phyloP scores from a whole-genome alignment of 2,329 filamentous ascomycete species.

The Herpotrichia juniperi region DNA sequence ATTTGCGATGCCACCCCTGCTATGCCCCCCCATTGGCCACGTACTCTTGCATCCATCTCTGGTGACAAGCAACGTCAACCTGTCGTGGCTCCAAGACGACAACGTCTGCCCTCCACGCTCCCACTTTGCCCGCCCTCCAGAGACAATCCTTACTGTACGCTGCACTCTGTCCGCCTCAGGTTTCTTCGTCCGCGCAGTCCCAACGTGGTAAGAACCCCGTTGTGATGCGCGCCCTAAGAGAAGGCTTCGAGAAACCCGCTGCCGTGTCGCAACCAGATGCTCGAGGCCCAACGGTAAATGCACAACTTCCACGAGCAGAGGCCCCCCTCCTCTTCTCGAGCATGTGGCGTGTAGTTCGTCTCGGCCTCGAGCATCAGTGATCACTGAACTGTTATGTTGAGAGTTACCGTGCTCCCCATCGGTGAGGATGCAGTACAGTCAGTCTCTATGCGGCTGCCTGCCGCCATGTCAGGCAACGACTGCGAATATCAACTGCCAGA shows the following conservation, averaged over 20 bases:
- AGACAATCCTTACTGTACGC: constrained; percentile 29
- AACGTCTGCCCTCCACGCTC: constrained; percentile 25
- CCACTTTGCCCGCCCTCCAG: constrained; percentile 30
- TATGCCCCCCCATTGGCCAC: constrained; percentile 41
- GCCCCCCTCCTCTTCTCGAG: constrained; percentile 20
- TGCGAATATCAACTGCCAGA: no score
- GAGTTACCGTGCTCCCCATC: no score
- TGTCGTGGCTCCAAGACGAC: constrained; percentile 44
- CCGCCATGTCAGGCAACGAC: no score
- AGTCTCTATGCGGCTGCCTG: constrained; percentile 9
- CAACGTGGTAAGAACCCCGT: constrained; percentile 41
- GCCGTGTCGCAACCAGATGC: constrained; percentile 31
- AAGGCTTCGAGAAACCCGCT: constrained; percentile 43
- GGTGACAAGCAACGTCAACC: constrained; percentile 45
- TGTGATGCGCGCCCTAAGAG: constrained; percentile 31
- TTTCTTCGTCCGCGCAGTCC: constrained; percentile 28
- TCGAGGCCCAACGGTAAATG: constrained; percentile 31
- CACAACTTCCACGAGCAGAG: constrained; percentile 18
- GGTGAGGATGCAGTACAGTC: no score
- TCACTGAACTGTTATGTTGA: no score
- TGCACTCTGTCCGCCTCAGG: constrained; percentile 22
- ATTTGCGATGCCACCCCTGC: constrained; percentile 40
- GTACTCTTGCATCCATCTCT: constrained; percentile 41
- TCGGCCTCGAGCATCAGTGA: constrained; percentile 10
- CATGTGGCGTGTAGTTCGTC: constrained; percentile 22